Evolutionary conservation across 2,329 filamentous ascomycete genomes (phyloP), one percentile per base, ranked within the genome.

Genomic region (Colletotrichum chlorophyti): DNA sequence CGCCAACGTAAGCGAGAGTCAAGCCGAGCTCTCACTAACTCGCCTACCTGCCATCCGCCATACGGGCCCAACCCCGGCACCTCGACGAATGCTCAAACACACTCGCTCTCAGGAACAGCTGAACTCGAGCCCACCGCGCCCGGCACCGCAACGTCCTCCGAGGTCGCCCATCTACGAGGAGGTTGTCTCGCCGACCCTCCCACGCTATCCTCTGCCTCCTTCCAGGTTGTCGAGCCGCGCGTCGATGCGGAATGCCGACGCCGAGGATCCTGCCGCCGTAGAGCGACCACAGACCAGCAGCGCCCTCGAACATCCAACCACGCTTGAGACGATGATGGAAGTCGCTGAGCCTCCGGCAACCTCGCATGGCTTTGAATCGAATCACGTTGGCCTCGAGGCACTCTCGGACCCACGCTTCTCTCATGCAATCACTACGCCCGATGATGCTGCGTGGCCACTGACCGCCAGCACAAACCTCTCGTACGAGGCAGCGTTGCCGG

Each of bases 181-280:
- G 24, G 31, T 60, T 66, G 27, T 70, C 63, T 54, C 58, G 38
- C 43, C 24, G 24, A 65, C 65, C 10, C 71, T 60, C 63, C 71
- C 49, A 65, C 68, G 66, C 14, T 74, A 78, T 3, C 76, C 81
- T 3, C 69, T 79, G 11, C 76, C 79, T 4, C 84, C 83, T 5
- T 79, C 81, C 4, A 79, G 84, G 19, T 72, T 79, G 19, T 86
- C 84, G 0, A 87, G 85, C 64, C 80, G 84, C 11, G 71, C 77
- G 12, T 82, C 79, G 8, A 65, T 74, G 17, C 72, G 72, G n/a
- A 74, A 76, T 26, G 65, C 70, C 2, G 38, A 31, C 19, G 27
- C 37, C 19, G 29, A 49, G 19, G 46, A 49, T 24, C 38, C 46
- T 6, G n/a, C 38, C 46, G 46, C 46, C 15, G 38, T 75, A 41